Conservation (phyloP, 2,329 filamentous ascomycete genomes). For the Trichoderma polysporum region DNA sequence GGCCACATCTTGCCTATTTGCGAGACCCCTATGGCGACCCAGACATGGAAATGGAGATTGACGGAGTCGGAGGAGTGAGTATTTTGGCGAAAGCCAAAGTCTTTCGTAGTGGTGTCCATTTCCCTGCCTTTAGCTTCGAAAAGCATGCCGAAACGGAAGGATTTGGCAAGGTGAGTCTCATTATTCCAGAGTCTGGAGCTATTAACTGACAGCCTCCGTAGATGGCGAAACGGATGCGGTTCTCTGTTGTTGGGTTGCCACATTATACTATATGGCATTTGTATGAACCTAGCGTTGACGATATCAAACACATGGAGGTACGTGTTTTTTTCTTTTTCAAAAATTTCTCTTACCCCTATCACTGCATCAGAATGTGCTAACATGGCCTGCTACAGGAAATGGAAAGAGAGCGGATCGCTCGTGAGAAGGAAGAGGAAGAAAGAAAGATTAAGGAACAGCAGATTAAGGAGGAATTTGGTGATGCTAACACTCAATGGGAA, state of each 20-base stretch:
- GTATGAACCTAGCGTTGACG: conserved; percentile 97
- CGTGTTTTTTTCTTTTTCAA: conserved; percentile 23
- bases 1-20: conserved; percentile 93
- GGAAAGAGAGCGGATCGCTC: conserved; percentile 79
- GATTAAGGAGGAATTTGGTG: conserved; percentile 76
- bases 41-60: conserved; percentile 99
- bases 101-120: conserved; percentile 92
- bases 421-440: conserved; percentile 66
- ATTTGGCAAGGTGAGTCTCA: conserved; percentile 80
- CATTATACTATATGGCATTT: conserved; percentile 99
- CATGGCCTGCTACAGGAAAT: conserved; percentile 64
- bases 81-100: conserved; percentile 95
- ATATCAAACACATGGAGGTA: conserved; percentile 94
- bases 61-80: conserved; percentile 95
- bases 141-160: conserved; percentile 98
- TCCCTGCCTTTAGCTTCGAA: conserved; percentile 97
- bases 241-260: conserved; percentile 89
- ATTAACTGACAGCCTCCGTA: conserved; percentile 37
- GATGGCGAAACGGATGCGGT: conserved; percentile 98
- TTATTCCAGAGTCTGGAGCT: no score
- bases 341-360: background rate
- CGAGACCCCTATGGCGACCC: conserved; percentile 96
- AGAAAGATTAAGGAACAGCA: conserved; percentile 72
- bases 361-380: background rate
- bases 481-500: conserved; percentile 79